phyloP scores from a whole-genome alignment of 257 asterid genomes.

The Nicotiana obtusifolia region DNA sequence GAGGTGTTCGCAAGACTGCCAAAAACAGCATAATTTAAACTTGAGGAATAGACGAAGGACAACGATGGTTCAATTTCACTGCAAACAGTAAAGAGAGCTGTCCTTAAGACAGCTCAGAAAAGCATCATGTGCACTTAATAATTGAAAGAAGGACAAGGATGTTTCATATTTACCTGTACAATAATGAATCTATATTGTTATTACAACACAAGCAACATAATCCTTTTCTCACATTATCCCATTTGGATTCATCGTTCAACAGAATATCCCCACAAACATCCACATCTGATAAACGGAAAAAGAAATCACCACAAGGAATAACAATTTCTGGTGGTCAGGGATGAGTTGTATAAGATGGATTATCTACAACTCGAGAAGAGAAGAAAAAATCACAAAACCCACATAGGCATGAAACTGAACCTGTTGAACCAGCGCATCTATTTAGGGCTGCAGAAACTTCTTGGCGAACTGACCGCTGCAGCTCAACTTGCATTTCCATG shows the following conservation, averaged over 20 bases:
- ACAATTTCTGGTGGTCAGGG: not conserved
- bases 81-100: not conserved
- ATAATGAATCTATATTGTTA: slow-evolving; percentile 58
- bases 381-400: not conserved
- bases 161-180: slow-evolving; percentile 57
- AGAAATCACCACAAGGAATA: not conserved
- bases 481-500: slow-evolving; percentile 83
- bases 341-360: not conserved
- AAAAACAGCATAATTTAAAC: not conserved
- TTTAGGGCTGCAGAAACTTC: slow-evolving; percentile 83
- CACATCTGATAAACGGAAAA: slow-evolving; percentile 14
- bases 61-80: not conserved
- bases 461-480: slow-evolving; percentile 65
- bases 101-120: not conserved
- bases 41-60: not conserved
- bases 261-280: slow-evolving; percentile 28
- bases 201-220: slow-evolving; percentile 69
- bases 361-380: not conserved
- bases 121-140: not conserved
- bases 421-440: slow-evolving; percentile 42
- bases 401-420: slow-evolving; percentile 21
- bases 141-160: not conserved
- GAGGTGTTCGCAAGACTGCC: not conserved
- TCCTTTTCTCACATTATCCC: slow-evolving; percentile 74
- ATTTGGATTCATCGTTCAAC: slow-evolving; percentile 39